Base-by-base conservation (phyloP, 202 grass and related monocot genomes). In the Brachypodium distachyon region DNA sequence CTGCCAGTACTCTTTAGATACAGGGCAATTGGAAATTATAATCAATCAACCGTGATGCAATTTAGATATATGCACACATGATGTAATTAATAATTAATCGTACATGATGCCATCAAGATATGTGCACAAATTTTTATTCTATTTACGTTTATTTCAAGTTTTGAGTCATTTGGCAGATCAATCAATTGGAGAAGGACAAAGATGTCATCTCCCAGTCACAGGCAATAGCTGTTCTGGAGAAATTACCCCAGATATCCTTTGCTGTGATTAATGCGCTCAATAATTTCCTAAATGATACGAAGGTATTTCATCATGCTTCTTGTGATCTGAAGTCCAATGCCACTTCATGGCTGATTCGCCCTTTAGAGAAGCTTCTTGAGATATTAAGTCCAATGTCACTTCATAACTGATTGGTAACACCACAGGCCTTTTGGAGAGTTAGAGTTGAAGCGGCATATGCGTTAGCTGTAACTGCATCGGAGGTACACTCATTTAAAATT, bases 151-250 rank as follows among this genome's bases (percentile, higher is more conserved):
- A 66, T 67, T 52, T 85, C 10, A 61, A 48, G 27, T 29, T 64
- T 80, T 37, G 32, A 52, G 10, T 78, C 25, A 42, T 65, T 89
- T 86, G 72, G 41, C 85, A 98, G 95, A 92, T 98, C 63, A 98
- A 98, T 91, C 91, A 98, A 74, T 85, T 98, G 69, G 95, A 98
- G 77, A 98, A 94, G 74, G 95, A 98, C 80, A 98, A 92, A 82
- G 95, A 98, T 86, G 95, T 98, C 29, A 78, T 98, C 84, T 93
- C 91, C 58, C 95, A 98, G 54, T 94, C 95, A 69, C 89, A 98
- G 77, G 95, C 95, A 75, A 98, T 98, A 92, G 48, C 91, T 28
- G 85, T 88, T 39, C 62, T 98, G 34, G 87, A 92, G 66, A 98
- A 87, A 77, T 84, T 92, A 68, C 91, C 95, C 38, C 89, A 94